A percentile compares a stretch with the other conserved stretches of the same genome.
Conservation (phyloP, 495 filamentous ascomycete species). For the Aspergillus avenaceus region DNA sequence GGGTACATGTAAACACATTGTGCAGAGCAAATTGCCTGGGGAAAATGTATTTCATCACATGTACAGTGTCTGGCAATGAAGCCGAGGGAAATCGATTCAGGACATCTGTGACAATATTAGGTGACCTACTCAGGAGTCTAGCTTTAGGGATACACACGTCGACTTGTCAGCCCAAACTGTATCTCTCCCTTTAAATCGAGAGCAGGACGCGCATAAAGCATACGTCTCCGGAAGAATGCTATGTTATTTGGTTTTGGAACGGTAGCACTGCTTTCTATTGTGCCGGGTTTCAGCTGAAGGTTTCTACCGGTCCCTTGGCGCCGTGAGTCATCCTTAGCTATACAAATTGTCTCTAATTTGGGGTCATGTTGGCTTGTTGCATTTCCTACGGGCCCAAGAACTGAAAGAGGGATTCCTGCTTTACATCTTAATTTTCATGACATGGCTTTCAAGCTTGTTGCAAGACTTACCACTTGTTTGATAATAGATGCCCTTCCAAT, state of each 20-base stretch:
- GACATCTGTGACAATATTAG: slow-evolving; percentile 56
- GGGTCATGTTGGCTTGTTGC: background rate
- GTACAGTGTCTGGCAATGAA: slow-evolving; percentile 52
- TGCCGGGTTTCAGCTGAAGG: background rate
- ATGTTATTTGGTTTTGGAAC: slow-evolving; percentile 54
- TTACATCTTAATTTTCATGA: background rate
- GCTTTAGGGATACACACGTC: slow-evolving; percentile 58
- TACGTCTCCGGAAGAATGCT: slow-evolving; percentile 73
- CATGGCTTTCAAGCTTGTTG: background rate
- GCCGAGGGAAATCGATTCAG: slow-evolving; percentile 65
- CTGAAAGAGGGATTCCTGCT: slow-evolving; percentile 45
- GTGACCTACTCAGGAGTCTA: background rate
- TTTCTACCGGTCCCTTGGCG: background rate
- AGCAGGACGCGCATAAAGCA: slow-evolving; percentile 75
- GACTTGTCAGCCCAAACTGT: slow-evolving; percentile 70
- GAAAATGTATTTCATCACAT: slow-evolving; percentile 89
- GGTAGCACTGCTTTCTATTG: background rate
- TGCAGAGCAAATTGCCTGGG: slow-evolving; percentile 85
- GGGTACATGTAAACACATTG: slow-evolving; percentile 77
- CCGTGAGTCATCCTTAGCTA: background rate
- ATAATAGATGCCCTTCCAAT: slow-evolving; percentile 57
- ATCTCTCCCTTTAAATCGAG: slow-evolving; percentile 64
- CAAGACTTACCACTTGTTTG: slow-evolving; percentile 70
- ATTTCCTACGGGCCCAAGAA: slow-evolving; percentile 27
- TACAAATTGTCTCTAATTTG: background rate